These are phyloP conservation scores for Leptographium wingfieldii DNA, from an alignment of 2,329 filamentous ascomycete genomes.

Conservation along the genomic window DNA sequence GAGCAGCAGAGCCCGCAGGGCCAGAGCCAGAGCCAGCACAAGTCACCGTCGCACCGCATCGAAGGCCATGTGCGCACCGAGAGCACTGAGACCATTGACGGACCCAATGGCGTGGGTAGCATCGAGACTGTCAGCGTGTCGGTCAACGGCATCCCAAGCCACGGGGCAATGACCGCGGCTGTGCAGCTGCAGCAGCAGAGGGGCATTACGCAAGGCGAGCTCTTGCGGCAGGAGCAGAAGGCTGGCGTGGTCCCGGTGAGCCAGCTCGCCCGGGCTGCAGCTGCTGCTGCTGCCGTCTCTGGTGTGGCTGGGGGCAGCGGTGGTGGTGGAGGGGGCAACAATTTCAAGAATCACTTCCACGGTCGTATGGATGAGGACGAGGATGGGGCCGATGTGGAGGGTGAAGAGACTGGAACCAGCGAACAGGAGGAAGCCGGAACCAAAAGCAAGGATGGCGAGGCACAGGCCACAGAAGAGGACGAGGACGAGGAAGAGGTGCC, in stretches of 20 bases:
- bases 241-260: slow-evolving; percentile 63
- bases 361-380: slow-evolving; percentile 2
- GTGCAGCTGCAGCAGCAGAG: slow-evolving; percentile 18
- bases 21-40: not conserved
- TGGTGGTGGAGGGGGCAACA: slow-evolving; percentile 8
- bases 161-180: slow-evolving; percentile 21
- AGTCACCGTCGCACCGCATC: slow-evolving; percentile 16
- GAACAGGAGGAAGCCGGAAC: slow-evolving; percentile 15
- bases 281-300: slow-evolving; percentile 17
- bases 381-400: slow-evolving; percentile 4
- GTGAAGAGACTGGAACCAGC: not conserved
- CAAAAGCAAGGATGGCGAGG: slow-evolving; percentile 8
- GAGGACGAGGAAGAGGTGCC: slow-evolving; percentile 47
- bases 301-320: slow-evolving; percentile 6
- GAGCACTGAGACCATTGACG: slow-evolving; percentile 68
- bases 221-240: slow-evolving; percentile 76
- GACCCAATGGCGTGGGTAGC: slow-evolving; percentile 64
- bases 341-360: not conserved
- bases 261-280: slow-evolving; percentile 38
- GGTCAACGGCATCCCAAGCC: slow-evolving; percentile 54
- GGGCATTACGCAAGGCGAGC: slow-evolving; percentile 69
- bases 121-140: slow-evolving; percentile 72
- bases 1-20: not conserved
- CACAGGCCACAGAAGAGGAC: slow-evolving; percentile 14
- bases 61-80: slow-evolving; percentile 57